Conservation (phyloP, 768 basidiomycete species). For the Pholiota conissans region DNA sequence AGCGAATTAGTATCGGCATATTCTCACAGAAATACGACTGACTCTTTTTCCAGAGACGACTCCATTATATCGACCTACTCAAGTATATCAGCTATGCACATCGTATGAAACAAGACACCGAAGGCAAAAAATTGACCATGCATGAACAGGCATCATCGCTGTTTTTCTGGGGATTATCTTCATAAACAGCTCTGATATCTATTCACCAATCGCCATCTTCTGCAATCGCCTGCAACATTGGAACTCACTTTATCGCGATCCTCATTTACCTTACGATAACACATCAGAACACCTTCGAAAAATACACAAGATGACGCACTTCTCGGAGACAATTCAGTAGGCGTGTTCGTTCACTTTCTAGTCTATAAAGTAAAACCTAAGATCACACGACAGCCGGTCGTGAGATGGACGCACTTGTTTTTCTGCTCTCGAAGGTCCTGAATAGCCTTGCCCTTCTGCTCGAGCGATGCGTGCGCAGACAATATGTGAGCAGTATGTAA, state of each 20-base stretch:
- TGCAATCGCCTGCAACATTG: too few relatives aligned
- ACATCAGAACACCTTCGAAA: background rate
- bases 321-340: conserved; percentile 68
- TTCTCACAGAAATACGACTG: conserved; percentile 20
- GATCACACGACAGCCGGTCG: background rate
- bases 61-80: conserved; percentile 66
- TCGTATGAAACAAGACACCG: too few relatives aligned
- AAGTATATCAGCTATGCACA: conserved; percentile 9
- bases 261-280: conserved; percentile 60
- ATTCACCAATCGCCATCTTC: too few relatives aligned
- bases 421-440: conserved; percentile 84
- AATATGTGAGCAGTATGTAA: conserved; percentile 86
- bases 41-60: conserved; percentile 70
- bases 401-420: conserved; percentile 55
- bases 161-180: too few relatives aligned
- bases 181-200: too few relatives aligned
- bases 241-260: conserved; percentile 71
- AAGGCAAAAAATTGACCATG: too few relatives aligned
- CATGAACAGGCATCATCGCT: too few relatives aligned
- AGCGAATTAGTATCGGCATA: conserved; percentile 5
- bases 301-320: conserved; percentile 37
- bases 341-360: conserved; percentile 75
- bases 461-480: conserved; percentile 77
- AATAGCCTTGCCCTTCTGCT: conserved; percentile 75
- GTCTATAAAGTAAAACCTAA: conserved; percentile 35